A percentile compares a stretch with the other conserved stretches of the same genome.
phyloP scores from a whole-genome alignment of 2,329 filamentous ascomycete genomes.

The Didymella glomerata region DNA sequence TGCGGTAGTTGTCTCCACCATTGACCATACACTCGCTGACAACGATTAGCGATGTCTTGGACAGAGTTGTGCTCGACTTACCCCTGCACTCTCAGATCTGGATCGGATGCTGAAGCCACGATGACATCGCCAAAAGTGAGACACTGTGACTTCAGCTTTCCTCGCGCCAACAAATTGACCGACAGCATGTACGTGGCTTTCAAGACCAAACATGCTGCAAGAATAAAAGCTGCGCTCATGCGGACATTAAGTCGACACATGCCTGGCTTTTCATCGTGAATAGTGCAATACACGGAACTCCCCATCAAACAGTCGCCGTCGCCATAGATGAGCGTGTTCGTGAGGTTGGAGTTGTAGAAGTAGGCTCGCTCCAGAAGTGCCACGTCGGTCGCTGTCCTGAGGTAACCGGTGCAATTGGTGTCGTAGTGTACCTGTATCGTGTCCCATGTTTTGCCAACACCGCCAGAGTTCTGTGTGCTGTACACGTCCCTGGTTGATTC shows the following conservation, averaged over 20 bases:
- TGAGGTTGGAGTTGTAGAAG: not conserved
- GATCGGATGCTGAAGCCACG: constrained; percentile 39
- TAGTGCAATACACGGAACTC: constrained; percentile 16
- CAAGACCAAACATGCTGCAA: constrained; percentile 32
- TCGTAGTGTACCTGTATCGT: constrained; percentile 30
- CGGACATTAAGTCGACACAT: constrained; percentile 43
- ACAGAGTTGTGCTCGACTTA: not conserved
- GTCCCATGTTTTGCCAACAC: constrained; percentile 20
- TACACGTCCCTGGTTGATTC: not conserved
- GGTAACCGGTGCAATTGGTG: constrained; percentile 27
- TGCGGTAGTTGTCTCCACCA: constrained; percentile 37
- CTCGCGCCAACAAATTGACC: constrained; percentile 35
- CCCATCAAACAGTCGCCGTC: constrained; percentile 29
- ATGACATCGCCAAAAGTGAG: constrained; percentile 45
- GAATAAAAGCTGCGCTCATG: constrained; percentile 42
- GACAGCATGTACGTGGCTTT: constrained; percentile 46
- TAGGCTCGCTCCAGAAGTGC: constrained; percentile 14
- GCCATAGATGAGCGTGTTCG: constrained; percentile 7
- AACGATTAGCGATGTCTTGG: constrained; percentile 1
- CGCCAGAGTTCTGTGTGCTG: not conserved
- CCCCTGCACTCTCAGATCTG: constrained; percentile 41
- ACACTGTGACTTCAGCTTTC: constrained; percentile 40
- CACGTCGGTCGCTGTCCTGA: constrained; percentile 22
- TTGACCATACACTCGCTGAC: constrained; percentile 46
- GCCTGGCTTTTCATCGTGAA: constrained; percentile 12